Evolutionary conservation across 805 yeast species (phyloP).

Genomic region (Priceomyces melissophilus): DNA sequence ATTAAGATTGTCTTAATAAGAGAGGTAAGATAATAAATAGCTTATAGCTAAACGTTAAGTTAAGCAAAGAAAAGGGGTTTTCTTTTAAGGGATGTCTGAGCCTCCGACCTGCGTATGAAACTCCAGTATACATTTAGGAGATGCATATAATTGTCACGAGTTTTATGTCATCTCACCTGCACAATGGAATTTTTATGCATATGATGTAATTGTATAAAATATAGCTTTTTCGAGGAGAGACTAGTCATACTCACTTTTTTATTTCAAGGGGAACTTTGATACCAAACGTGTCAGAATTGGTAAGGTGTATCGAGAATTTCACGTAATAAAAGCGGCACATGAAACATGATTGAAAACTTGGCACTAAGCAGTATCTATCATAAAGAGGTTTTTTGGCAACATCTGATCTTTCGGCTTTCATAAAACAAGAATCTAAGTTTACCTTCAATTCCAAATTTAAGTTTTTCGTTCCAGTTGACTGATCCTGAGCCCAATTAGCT

Average conservation of each 20-base stretch:
- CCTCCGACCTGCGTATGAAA: too few relatives aligned
- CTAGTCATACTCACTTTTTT: slow-evolving; percentile 13
- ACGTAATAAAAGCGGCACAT: slow-evolving; percentile 31
- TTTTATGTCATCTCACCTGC: too few relatives aligned
- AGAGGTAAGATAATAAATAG: too few relatives aligned
- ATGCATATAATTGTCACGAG: too few relatives aligned
- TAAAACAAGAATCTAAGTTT: slow-evolving; percentile 4
- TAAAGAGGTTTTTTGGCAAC: slow-evolving; percentile 4
- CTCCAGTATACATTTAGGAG: too few relatives aligned
- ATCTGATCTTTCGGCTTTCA: slow-evolving; percentile 3
- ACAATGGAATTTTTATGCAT: too few relatives aligned
- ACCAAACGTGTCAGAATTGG: slow-evolving; percentile 18
- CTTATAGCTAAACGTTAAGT: too few relatives aligned
- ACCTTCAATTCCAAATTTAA: slow-evolving; percentile 3
- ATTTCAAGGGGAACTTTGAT: slow-evolving; percentile 30
- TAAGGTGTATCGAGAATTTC: slow-evolving; percentile 15
- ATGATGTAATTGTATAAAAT: too few relatives aligned
- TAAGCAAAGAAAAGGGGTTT: too few relatives aligned
- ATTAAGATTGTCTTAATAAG: too few relatives aligned
- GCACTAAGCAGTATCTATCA: slow-evolving; percentile 30
- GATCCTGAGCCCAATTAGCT: neutral
- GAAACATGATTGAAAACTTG: slow-evolving; percentile 36
- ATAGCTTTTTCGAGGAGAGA: too few relatives aligned
- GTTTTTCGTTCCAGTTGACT: neutral
- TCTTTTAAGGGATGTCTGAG: too few relatives aligned